phyloP scores from a whole-genome alignment of 73 alveolate genomes.

The Paramecium octaurelia region DNA sequence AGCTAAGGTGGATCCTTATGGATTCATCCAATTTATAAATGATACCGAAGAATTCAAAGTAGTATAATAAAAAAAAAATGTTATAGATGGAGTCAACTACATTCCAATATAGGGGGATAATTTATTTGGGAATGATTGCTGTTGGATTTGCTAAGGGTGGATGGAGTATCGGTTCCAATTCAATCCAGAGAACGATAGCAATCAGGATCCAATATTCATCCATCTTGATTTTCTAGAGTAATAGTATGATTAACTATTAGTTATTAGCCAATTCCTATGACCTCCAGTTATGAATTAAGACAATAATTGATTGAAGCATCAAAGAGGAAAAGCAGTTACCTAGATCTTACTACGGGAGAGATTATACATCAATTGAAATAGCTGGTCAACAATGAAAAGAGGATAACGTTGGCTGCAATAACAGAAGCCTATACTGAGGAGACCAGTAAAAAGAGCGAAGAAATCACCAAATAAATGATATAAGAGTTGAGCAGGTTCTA shows the following conservation, averaged over 20 bases:
- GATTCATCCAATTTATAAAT: neutral
- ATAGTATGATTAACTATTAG: neutral
- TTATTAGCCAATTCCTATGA: conserved; percentile 44
- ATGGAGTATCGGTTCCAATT: neutral
- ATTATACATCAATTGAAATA: conserved; percentile 32
- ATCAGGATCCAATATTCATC: neutral
- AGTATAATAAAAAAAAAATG: neutral
- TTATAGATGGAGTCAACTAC: conserved; percentile 23
- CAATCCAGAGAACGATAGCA: neutral
- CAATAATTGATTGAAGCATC: neutral
- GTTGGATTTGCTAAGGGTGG: conserved; percentile 56
- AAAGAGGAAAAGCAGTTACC: neutral
- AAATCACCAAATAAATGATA: neutral
- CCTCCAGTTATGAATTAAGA: conserved; percentile 24
- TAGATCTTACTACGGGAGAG: conserved; percentile 39
- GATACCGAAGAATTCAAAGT: neutral
- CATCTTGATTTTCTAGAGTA: conserved; percentile 39
- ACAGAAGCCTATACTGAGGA: conserved; percentile 15
- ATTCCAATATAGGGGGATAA: neutral
- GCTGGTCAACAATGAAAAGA: neutral
- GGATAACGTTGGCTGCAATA: conserved; percentile 6
- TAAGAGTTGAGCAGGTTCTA: neutral
- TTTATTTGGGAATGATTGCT: conserved; percentile 38
- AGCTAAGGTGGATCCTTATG: conserved; percentile 33
- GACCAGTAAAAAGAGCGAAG: neutral